Conservation (phyloP, 225 moss, liverwort and hornwort species). For the Physcomitrellopsis africana region DNA sequence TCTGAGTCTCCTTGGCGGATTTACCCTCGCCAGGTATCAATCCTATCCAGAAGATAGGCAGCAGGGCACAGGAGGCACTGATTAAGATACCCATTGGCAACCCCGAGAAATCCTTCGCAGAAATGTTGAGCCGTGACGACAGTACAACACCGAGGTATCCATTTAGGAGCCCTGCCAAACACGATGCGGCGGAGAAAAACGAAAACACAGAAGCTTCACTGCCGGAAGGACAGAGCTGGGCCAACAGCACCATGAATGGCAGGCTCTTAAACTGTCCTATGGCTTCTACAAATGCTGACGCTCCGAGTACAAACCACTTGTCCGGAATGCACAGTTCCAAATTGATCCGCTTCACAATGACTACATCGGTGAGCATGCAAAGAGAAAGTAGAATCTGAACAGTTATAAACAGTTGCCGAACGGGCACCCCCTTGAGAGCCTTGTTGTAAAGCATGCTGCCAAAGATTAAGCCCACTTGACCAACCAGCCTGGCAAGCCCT, state of each 20-base stretch:
- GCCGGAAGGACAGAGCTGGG: conserved; percentile 65
- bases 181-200: conserved; percentile 70
- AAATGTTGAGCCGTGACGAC: conserved; percentile 58
- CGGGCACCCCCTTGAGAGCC: conserved; percentile 56
- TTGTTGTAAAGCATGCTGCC: conserved; percentile 70
- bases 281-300: conserved; percentile 71
- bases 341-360: conserved; percentile 75
- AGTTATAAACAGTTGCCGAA: conserved; percentile 53
- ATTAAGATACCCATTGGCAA: conserved; percentile 65
- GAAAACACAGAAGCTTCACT: conserved; percentile 83
- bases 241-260: conserved; percentile 71
- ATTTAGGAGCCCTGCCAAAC: conserved; percentile 65
- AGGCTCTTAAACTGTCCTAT: conserved; percentile 78
- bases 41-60: conserved; percentile 66
- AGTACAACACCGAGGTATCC: conserved; percentile 76
- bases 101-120: conserved; percentile 59
- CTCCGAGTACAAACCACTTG: conserved; percentile 66
- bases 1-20: conserved; percentile 31
- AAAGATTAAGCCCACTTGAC: conserved; percentile 59
- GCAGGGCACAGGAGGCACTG: conserved; percentile 61
- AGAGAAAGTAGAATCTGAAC: conserved; percentile 73
- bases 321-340: conserved; percentile 61
- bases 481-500: conserved; percentile 65
- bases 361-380: conserved; percentile 74
- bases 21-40: conserved; percentile 53